phyloP scores from a whole-genome alignment of 768 basidiomycete species.

The Leccinum longicurvipes region DNA sequence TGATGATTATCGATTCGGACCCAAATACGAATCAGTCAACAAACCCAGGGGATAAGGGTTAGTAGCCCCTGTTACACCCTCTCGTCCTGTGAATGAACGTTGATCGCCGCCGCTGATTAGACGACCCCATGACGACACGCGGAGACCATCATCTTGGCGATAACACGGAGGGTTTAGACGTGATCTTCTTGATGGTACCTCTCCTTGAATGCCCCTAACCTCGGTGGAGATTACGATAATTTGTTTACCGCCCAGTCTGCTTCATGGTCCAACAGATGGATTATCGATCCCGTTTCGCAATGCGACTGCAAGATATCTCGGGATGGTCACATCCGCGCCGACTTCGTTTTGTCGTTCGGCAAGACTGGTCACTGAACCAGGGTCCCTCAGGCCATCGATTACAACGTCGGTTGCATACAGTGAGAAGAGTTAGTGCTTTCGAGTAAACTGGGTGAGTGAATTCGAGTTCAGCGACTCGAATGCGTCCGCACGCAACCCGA shows the following conservation, averaged over 20 bases:
- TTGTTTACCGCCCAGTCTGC: slow-evolving; percentile 20
- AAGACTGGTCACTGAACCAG: not conserved
- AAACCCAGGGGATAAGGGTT: not conserved
- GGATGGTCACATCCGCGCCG: not conserved
- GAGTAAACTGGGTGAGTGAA: too few species aligned
- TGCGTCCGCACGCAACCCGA: too few species aligned
- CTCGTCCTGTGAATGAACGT: not conserved
- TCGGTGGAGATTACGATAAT: slow-evolving; percentile 7
- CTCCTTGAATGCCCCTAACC: slow-evolving; percentile 8
- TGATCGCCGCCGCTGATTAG: slow-evolving; percentile 4
- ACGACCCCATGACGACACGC: slow-evolving; percentile 22
- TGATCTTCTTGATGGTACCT: slow-evolving; percentile 20
- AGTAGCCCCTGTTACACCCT: not conserved
- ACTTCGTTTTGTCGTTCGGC: not conserved
- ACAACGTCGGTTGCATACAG: too few species aligned
- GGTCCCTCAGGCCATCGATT: too few species aligned
- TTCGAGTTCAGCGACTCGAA: too few species aligned
- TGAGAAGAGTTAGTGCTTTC: too few species aligned
- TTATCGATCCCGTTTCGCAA: slow-evolving; percentile 20
- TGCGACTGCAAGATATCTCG: not conserved
- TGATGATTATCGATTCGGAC: slow-evolving; percentile 20
- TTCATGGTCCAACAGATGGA: slow-evolving; percentile 13
- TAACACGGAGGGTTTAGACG: slow-evolving; percentile 21
- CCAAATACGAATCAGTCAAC: slow-evolving; percentile 7
- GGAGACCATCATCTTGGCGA: slow-evolving; percentile 24